These are phyloP conservation scores for Sporisorium scitamineum DNA, from an alignment of 1,284 basidiomycete genomes.

Conservation along the genomic window DNA sequence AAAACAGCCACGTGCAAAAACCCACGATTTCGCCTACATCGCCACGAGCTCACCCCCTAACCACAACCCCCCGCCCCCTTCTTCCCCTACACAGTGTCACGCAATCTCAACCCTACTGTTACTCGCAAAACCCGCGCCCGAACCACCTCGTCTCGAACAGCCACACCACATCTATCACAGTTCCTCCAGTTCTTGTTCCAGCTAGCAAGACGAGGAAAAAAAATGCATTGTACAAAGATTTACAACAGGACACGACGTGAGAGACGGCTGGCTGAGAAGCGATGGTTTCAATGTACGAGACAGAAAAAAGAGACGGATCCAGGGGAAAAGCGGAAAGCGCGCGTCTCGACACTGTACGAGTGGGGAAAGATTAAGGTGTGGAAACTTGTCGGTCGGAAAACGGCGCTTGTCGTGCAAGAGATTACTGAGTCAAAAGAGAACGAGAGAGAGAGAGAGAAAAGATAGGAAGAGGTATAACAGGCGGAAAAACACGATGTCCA, in stretches of 20 bases:
- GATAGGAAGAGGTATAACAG: neutral
- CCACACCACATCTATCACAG: too few species aligned
- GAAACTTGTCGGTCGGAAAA: slow-evolving; percentile 6
- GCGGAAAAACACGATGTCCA: neutral
- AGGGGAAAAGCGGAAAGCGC: neutral
- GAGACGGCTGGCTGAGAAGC: neutral
- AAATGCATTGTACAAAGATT: slow-evolving; percentile 32
- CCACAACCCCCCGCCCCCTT: too few species aligned
- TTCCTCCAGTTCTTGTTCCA: too few species aligned
- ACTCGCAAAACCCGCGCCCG: too few species aligned
- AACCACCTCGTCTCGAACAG: too few species aligned
- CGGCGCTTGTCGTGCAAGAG: slow-evolving; percentile 1
- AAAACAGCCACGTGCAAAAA: neutral
- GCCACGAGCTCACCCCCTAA: too few species aligned
- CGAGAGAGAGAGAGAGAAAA: slow-evolving; percentile 1
- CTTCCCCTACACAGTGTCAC: too few species aligned
- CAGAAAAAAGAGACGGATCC: neutral
- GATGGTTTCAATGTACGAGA: neutral
- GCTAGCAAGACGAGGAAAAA: neutral
- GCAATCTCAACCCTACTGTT: too few species aligned
- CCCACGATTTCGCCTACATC: too few species aligned
- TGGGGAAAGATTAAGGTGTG: neutral
- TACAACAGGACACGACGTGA: slow-evolving; percentile 6
- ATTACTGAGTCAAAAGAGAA: slow-evolving; percentile 9
- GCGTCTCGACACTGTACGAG: slow-evolving; percentile 21